These are phyloP conservation scores for Myxozyma nipponensis DNA, from an alignment of 805 yeast species.

Conservation along the genomic window DNA sequence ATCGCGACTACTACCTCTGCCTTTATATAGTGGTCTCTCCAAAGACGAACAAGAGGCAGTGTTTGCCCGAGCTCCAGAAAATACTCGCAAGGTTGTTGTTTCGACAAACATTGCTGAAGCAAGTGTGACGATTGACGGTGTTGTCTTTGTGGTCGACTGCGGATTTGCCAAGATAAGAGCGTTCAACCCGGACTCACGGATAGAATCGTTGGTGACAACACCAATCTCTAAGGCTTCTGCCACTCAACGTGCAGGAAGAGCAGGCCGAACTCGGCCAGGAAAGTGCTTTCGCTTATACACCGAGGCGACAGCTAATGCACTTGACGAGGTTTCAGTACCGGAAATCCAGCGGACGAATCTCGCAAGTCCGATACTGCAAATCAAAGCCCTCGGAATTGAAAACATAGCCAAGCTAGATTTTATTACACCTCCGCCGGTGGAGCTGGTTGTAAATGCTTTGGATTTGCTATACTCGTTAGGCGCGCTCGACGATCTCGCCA, in stretches of 20 bases:
- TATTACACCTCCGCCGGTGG: conserved; percentile 70
- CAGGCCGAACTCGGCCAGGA: conserved; percentile 79
- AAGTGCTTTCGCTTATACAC: conserved; percentile 66
- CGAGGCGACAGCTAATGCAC: conserved; percentile 35
- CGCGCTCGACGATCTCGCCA: conserved; percentile 67
- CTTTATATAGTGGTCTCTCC: conserved; percentile 74
- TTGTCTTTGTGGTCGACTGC: conserved; percentile 70
- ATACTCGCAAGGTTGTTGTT: conserved; percentile 65
- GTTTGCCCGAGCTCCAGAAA: conserved; percentile 48
- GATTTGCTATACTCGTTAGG: conserved; percentile 73
- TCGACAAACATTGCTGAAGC: conserved; percentile 90
- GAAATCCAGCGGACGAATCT: conserved; percentile 79
- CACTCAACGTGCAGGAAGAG: conserved; percentile 74
- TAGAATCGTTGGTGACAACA: conserved; percentile 65
- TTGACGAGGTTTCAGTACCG: conserved; percentile 65
- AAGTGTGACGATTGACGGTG: conserved; percentile 78
- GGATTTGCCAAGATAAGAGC: conserved; percentile 76
- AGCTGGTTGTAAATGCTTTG: conserved; percentile 60
- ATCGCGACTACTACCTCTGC: conserved; percentile 56
- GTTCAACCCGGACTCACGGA: conserved; percentile 66
- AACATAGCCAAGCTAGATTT: conserved; percentile 64
- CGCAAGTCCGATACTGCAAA: conserved; percentile 58
- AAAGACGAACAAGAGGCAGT: conserved; percentile 63
- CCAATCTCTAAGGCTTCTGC: conserved; percentile 80
- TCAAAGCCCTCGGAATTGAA: conserved; percentile 61